Evolutionary conservation across 805 yeast genomes (phyloP).

Genomic region (Yamadazyma olivae): DNA sequence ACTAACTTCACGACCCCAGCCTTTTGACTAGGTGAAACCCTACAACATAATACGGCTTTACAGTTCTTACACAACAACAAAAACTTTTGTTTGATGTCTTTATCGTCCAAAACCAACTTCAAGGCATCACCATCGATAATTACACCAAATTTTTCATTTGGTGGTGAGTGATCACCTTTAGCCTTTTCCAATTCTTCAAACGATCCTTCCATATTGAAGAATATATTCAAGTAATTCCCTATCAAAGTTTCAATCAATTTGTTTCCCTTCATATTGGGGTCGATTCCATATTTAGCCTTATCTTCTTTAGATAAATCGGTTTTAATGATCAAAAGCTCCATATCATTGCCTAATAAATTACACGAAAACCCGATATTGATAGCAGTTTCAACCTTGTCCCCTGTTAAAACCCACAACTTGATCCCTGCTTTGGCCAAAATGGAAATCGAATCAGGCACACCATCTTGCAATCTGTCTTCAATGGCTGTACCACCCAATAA

Average conservation of each 20-base stretch:
- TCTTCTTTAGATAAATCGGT: slow-evolving; percentile 28
- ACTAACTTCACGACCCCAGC: slow-evolving; percentile 80
- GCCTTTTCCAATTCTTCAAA: slow-evolving; percentile 54
- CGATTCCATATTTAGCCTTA: slow-evolving; percentile 16
- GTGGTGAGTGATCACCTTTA: slow-evolving; percentile 58
- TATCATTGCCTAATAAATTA: slow-evolving; percentile 69
- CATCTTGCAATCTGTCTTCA: slow-evolving; percentile 81
- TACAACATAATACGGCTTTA: slow-evolving; percentile 77
- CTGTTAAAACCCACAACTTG: slow-evolving; percentile 82
- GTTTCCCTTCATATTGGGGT: slow-evolving; percentile 22
- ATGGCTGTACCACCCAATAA: slow-evolving; percentile 83
- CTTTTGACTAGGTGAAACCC: slow-evolving; percentile 86
- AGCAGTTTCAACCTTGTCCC: slow-evolving; percentile 89
- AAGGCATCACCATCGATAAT: slow-evolving; percentile 82
- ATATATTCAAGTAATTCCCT: slow-evolving; percentile 48
- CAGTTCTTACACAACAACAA: slow-evolving; percentile 74
- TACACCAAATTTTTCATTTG: slow-evolving; percentile 64
- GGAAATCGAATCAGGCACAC: slow-evolving; percentile 80
- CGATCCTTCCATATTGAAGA: slow-evolving; percentile 59
- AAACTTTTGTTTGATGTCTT: slow-evolving; percentile 53
- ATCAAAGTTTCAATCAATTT: slow-evolving; percentile 47
- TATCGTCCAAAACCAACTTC: slow-evolving; percentile 35
- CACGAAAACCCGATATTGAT: slow-evolving; percentile 85
- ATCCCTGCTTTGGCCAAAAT: slow-evolving; percentile 72
- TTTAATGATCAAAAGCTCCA: slow-evolving; percentile 67